Evolutionary conservation across 805 yeast genomes (phyloP), one percentile per base, ranked within the genome.

Genomic region (Schwanniomyces pseudopolymorphus): DNA sequence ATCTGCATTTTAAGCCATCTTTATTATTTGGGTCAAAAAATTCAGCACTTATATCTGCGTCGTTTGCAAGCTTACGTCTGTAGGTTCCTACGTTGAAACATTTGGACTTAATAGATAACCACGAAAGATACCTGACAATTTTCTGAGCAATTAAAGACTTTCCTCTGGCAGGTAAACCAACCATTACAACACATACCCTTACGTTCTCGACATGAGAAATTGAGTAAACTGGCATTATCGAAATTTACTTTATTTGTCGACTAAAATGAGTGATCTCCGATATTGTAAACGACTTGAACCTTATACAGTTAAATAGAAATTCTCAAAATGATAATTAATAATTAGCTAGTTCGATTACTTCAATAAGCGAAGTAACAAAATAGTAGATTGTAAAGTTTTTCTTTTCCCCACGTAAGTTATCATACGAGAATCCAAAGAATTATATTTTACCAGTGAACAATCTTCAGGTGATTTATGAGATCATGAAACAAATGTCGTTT

Each of bases 61-160:
- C 79, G 50, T 59, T 56, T 13, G 67, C 72, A 35, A 72, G 51
- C 40, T 79, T 71, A 40, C 97, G 80, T 52, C 98, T 79, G 64
- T 89, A 91, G 33, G 77, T 76, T 10, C 98, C 96, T 16, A 92
- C 96, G 60, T 89, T 90, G 70, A 94, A 94, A 47, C 90, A 85
- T 61, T 84, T 84, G 22, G 96, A 88, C 49, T 80, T 81, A 46
- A 94, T 87, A 2, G 96, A 86, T 33, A 92, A 76, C 99, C 99
- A 94, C 27, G 90, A 83, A 44, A 94, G 75, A 61, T 92, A 94
- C 40, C 98, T 78, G 26, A 92, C 96, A 44, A 94, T 86, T 63
- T 92, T 94, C 62, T 90, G 96, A 2, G 98, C 90, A 51, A 94
- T 92, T 65, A 90, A 84, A 3, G 96, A 87, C 66, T 94, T 94